Evolutionary conservation across 2,329 filamentous ascomycete genomes (phyloP).

Genomic region (Penicillium sclerotigenum): DNA sequence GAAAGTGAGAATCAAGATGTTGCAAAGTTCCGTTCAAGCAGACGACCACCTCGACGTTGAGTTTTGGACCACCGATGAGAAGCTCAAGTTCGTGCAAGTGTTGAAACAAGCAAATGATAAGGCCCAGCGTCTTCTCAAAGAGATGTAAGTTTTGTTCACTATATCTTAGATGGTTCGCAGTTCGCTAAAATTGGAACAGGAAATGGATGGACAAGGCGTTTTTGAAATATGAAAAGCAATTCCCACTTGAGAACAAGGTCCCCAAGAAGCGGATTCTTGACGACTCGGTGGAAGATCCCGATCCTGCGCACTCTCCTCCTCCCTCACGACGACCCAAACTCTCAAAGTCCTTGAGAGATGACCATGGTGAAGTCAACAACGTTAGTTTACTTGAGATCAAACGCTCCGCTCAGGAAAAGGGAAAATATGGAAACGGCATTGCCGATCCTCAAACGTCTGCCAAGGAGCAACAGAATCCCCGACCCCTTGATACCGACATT

Average conservation of each 20-base stretch:
- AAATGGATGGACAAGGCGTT: conserved; percentile 36
- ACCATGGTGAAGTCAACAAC: conserved; percentile 11
- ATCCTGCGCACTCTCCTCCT: conserved; percentile 4
- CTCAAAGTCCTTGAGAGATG: conserved; percentile 30
- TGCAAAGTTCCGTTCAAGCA: conserved; percentile 15
- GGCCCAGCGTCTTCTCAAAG: conserved; percentile 20
- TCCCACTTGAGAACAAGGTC: conserved; percentile 1
- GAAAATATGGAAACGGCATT: background rate
- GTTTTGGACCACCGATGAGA: conserved; percentile 22
- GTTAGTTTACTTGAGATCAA: background rate
- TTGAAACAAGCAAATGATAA: conserved; percentile 7
- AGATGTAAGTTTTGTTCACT: conserved; percentile 22
- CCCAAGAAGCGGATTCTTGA: conserved; percentile 17
- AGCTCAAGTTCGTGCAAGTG: conserved; percentile 19
- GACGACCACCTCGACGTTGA: conserved; percentile 30
- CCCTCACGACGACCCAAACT: conserved; percentile 29
- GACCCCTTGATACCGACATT: conserved; percentile 7
- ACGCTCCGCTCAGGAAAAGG: background rate
- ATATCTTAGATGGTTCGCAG: background rate
- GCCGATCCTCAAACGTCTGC: background rate
- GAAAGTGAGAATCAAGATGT: conserved; percentile 32
- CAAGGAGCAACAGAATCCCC: conserved; percentile 4
- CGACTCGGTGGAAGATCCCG: conserved; percentile 6
- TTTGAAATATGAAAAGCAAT: conserved; percentile 13
- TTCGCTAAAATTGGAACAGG: conserved; percentile 21